Evolutionary conservation across 2,329 filamentous ascomycete species (phyloP).

Genomic region (Penicillium sp.): DNA sequence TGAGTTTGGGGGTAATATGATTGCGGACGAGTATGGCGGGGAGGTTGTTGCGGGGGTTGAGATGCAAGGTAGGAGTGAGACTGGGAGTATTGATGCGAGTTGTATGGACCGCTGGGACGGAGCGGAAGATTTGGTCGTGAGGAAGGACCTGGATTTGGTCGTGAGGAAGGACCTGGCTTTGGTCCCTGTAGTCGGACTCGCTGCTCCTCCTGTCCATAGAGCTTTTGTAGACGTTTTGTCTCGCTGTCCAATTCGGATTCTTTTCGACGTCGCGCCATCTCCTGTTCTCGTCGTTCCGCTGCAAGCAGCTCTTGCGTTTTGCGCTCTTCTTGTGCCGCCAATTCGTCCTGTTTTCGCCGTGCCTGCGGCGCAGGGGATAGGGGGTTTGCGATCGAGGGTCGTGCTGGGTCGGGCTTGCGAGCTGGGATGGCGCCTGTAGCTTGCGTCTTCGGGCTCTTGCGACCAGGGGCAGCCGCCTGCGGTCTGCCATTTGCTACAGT

Average conservation of each 20-base stretch:
- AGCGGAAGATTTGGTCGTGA: constrained; percentile 19
- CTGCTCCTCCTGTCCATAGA: constrained; percentile 54
- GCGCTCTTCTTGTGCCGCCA: constrained; percentile 50
- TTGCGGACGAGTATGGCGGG: constrained; percentile 17
- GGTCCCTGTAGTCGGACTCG: constrained; percentile 25
- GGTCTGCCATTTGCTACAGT: constrained; percentile 1
- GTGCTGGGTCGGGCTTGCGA: constrained; percentile 6
- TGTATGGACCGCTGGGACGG: constrained; percentile 19
- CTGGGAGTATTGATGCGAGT: constrained; percentile 16
- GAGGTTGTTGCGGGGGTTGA: constrained; percentile 14
- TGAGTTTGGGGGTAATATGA: constrained; percentile 6
- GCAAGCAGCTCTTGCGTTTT: constrained; percentile 55
- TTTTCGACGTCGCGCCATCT: constrained; percentile 49
- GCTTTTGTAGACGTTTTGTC: constrained; percentile 67
- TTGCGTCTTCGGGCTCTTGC: constrained; percentile 38
- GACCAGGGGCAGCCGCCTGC: constrained; percentile 2
- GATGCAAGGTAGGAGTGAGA: constrained; percentile 22
- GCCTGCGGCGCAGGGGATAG: constrained; percentile 16
- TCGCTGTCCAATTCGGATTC: constrained; percentile 69
- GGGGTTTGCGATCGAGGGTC: constrained; percentile 11
- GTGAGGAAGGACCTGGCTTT: constrained; percentile 8
- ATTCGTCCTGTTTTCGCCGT: constrained; percentile 38
- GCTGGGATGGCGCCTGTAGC: constrained; percentile 14
- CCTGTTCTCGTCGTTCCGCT: constrained; percentile 43
- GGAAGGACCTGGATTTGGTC: constrained; percentile 7